A percentile compares a stretch with the other conserved stretches of the same genome.
Conservation (phyloP, 805 yeast species). For the Ogataea nonfermentans region DNA sequence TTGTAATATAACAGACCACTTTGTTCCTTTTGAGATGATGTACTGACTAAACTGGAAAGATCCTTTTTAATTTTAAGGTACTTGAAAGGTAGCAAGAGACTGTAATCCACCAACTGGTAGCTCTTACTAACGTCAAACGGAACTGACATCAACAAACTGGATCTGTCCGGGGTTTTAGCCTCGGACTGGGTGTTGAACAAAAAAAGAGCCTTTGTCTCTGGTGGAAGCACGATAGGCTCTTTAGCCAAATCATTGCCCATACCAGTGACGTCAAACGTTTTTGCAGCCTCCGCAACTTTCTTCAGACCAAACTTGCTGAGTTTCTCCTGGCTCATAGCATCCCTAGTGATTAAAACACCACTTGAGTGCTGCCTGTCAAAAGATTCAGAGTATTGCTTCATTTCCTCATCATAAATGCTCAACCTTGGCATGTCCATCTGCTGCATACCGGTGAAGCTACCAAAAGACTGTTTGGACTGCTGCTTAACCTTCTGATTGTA, state of each 20-base stretch:
- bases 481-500: slow-evolving; percentile 3
- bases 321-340: slow-evolving; percentile 12
- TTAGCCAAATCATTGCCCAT: slow-evolving; percentile 15
- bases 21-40: slow-evolving; percentile 3
- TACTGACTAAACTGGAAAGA: slow-evolving; percentile 2
- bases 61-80: slow-evolving; percentile 21
- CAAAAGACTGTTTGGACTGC: neutral
- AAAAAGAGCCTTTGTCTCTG: slow-evolving; percentile 36
- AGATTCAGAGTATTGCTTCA: slow-evolving; percentile 7
- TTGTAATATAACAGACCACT: slow-evolving; percentile 28
- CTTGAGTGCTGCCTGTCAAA: slow-evolving; percentile 24
- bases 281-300: slow-evolving; percentile 10
- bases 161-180: neutral
- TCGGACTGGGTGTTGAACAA: slow-evolving; percentile 33
- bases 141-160: slow-evolving; percentile 28
- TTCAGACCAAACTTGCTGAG: slow-evolving; percentile 20
- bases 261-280: slow-evolving; percentile 13
- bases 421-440: slow-evolving; percentile 10
- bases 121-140: slow-evolving; percentile 41
- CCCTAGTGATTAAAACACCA: slow-evolving; percentile 23
- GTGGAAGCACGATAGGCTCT: slow-evolving; percentile 32
- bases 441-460: slow-evolving; percentile 8
- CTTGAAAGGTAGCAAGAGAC: slow-evolving; percentile 37
- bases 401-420: slow-evolving; percentile 14
- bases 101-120: slow-evolving; percentile 37